Base-by-base conservation (phyloP, 2,329 filamentous ascomycete genomes). In the Aspergillus transmontanensis region DNA sequence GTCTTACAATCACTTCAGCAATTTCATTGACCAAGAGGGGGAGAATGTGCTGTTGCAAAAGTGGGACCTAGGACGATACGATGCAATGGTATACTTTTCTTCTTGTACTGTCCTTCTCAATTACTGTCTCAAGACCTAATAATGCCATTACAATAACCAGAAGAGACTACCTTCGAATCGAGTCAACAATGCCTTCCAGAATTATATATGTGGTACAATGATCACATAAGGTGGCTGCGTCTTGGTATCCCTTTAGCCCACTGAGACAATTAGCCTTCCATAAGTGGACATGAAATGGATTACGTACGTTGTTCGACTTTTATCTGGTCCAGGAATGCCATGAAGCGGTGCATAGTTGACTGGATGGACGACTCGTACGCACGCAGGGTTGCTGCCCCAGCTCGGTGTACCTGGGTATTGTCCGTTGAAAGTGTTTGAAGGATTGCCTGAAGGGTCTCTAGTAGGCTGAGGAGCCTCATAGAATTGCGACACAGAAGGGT, bases 321-420 rank as follows among this genome's bases (percentile, higher is more conserved):
- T 1, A 72, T 67, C 36, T 72, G 67, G 39, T 73, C 68, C 66
- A 72, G 67, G n/a, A 73, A 67, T 0, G 66, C 55, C 1, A 59
- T 62, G 21, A 72, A 36, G 11, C 72, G 69, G 53, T 67, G 68
- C 14, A 71, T 71, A 0, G 62, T 65, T 6, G 66, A 65, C 14
- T 73, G 69, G 3, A 73, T 57, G 6, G 68, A 70, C 16, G 69
- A 60, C 55, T 72, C 69, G 34, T 66, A 72, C 2, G 64, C 61
- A 7, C 66, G 63, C 19, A 70, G 55, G 6, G 62, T 61, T 9
- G 62, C 34, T 7, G 53, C 50, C 1, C 65, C 61, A 7, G 59
- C 48, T 30, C 66, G 65, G 46, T 68, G 61, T 9, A 48, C 11
- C 10, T 66, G 63, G 30, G 59, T 50, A 16, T 28, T 32, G 19